phyloP scores from a whole-genome alignment of 257 asterid genomes.

The Capsicum pubescens region DNA sequence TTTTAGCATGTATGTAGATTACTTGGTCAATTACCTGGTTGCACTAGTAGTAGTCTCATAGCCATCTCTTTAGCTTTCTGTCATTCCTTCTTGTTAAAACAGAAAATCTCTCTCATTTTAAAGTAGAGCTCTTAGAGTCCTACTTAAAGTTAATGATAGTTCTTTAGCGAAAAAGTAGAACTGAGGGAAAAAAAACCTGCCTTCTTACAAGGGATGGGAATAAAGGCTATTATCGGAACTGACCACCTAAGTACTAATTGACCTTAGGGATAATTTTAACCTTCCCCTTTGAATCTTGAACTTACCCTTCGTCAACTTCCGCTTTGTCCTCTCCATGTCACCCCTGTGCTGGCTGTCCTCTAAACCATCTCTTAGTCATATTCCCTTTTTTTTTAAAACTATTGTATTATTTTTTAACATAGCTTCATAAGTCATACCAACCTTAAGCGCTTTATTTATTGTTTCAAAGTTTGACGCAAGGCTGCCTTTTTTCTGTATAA shows the following conservation, averaged over 20 bases:
- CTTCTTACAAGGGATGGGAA: not conserved
- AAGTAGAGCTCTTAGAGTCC: not conserved
- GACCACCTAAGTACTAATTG: no score
- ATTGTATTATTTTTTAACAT: not conserved
- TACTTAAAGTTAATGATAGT: not conserved
- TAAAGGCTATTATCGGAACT: no score
- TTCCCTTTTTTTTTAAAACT: not conserved
- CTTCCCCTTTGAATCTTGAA: not conserved
- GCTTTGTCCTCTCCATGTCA: not conserved
- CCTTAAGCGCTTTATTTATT: not conserved
- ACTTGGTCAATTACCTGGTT: not conserved
- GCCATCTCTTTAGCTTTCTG: no score
- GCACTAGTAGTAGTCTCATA: not conserved
- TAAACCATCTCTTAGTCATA: not conserved
- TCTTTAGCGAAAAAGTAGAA: not conserved
- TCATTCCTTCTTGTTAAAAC: no score
- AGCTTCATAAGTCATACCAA: not conserved
- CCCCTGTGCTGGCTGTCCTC: not conserved
- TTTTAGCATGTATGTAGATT: not conserved
- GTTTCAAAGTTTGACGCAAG: not conserved
- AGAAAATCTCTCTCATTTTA: not conserved
- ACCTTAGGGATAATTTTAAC: not conserved
- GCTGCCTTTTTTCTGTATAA: not conserved
- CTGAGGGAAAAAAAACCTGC: not conserved
- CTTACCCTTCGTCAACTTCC: not conserved